Evolutionary conservation across 345 rosid species (phyloP).

Genomic region (Populus tremula): DNA sequence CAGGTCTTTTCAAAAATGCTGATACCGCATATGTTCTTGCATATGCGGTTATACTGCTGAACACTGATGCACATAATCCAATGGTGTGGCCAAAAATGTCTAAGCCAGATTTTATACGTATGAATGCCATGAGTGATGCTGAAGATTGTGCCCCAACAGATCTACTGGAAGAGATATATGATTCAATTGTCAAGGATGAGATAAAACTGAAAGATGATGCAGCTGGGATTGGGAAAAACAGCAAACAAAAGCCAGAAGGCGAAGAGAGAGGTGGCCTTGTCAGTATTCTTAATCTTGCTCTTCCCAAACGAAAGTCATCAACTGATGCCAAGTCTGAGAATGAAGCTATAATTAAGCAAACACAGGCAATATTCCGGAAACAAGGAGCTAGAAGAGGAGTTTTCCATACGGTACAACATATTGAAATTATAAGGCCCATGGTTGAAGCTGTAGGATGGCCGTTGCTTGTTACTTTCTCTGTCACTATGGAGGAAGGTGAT

Average conservation of each 20-base stretch:
- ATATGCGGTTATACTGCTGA: slow-evolving; percentile 95
- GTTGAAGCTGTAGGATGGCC: slow-evolving; percentile 99
- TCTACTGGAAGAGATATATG: slow-evolving; percentile 86
- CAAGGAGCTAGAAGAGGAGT: slow-evolving; percentile 86
- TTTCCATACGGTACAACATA: slow-evolving; percentile 68
- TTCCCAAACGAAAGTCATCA: slow-evolving; percentile 68
- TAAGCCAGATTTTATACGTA: slow-evolving; percentile 80
- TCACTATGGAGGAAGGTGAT: slow-evolving; percentile 98
- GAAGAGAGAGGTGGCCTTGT: slow-evolving; percentile 92
- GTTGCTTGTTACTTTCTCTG: slow-evolving; percentile 93
- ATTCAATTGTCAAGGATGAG: slow-evolving; percentile 92
- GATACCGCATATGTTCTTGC: slow-evolving; percentile 99
- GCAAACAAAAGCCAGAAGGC: slow-evolving; percentile 68
- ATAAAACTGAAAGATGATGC: slow-evolving; percentile 87
- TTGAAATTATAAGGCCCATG: slow-evolving; percentile 89
- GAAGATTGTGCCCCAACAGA: slow-evolving; percentile 80
- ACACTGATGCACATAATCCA: slow-evolving; percentile 95
- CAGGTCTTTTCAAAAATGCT: slow-evolving; percentile 91
- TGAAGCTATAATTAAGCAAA: slow-evolving; percentile 82
- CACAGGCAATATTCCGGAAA: slow-evolving; percentile 86
- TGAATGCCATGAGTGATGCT: slow-evolving; percentile 74
- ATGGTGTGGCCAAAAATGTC: slow-evolving; percentile 99
- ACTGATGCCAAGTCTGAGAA: slow-evolving; percentile 78
- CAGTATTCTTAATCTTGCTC: slow-evolving; percentile 79
- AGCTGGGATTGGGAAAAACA: slow-evolving; percentile 50